A percentile compares a stretch with the other conserved stretches of the same genome.
Evolutionary conservation across 768 basidiomycete genomes (phyloP).

Genomic region (Russula sp.): DNA sequence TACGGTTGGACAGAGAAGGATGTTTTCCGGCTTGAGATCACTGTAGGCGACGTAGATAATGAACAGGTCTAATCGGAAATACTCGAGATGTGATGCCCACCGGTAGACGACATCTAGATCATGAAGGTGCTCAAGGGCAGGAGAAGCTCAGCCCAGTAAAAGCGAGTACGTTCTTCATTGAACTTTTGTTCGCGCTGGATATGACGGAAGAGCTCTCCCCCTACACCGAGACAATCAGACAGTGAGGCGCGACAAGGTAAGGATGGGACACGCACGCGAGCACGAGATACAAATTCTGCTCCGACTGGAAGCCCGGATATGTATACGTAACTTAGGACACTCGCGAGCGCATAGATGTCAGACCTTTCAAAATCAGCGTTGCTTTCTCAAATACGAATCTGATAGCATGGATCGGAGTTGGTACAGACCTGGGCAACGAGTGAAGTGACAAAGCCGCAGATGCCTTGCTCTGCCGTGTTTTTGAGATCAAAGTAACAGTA

Average conservation of each 20-base stretch:
- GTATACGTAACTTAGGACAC: no score
- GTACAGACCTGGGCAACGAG: conserved; percentile 9
- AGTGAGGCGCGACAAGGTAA: not conserved
- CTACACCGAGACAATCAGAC: conserved; percentile 38
- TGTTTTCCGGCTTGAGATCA: no score
- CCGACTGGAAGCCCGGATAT: conserved; percentile 97
- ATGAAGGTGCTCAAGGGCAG: conserved; percentile 96
- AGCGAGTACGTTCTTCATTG: conserved; percentile 90
- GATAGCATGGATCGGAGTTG: not conserved
- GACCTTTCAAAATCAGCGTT: no score
- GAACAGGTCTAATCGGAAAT: not conserved
- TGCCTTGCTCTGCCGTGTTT: not conserved
- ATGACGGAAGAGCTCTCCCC: conserved; percentile 97
- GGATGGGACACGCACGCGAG: conserved; percentile 59
- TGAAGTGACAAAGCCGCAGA: conserved; percentile 7
- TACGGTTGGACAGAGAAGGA: no score
- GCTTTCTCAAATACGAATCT: not conserved
- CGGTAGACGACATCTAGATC: conserved; percentile 97
- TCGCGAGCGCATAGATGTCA: no score
- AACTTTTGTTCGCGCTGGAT: conserved; percentile 96
- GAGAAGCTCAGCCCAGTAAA: conserved; percentile 95
- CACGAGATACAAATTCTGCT: conserved; percentile 93
- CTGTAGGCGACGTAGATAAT: no score
- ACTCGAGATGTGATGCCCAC: conserved; percentile 42
- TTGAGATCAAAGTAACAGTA: conserved; percentile 17